A percentile compares a stretch with the other conserved stretches of the same genome.
Conservation (phyloP, 2,329 filamentous ascomycete genomes). For the Aspergillus texensis region DNA sequence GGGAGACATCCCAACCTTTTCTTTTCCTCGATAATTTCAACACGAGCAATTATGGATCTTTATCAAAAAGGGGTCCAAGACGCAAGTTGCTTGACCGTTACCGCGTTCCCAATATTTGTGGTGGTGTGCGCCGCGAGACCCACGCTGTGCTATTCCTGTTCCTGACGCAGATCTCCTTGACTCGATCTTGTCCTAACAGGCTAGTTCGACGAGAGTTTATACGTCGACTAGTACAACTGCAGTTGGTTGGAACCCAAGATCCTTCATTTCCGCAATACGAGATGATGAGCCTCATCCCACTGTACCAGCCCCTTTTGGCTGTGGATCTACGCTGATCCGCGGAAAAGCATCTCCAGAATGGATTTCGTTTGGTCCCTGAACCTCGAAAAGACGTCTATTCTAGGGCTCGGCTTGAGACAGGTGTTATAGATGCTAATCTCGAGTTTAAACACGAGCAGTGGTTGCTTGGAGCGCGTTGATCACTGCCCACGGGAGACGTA, state of each 20-base stretch:
- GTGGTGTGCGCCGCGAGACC: not conserved
- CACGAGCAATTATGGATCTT: not conserved
- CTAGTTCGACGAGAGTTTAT: constrained; percentile 19
- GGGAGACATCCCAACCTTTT: not conserved
- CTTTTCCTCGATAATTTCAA: not conserved
- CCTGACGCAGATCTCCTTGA: not conserved
- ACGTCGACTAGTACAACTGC: constrained; percentile 10
- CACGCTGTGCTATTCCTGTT: not conserved
- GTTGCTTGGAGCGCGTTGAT: not conserved
- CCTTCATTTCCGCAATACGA: constrained; percentile 5
- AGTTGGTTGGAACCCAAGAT: not conserved
- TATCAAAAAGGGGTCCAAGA: not conserved
- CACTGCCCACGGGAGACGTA: not conserved
- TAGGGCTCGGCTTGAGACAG: not conserved
- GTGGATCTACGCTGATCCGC: not conserved
- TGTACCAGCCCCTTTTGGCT: not conserved
- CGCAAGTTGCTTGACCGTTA: not conserved
- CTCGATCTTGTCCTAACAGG: not conserved
- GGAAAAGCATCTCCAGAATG: not conserved
- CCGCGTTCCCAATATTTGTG: not conserved
- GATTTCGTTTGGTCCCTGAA: not conserved
- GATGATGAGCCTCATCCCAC: not conserved
- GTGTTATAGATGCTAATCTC: not conserved
- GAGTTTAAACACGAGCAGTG: constrained; percentile 1
- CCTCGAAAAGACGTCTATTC: not conserved